These are phyloP conservation scores for Talaromyces funiculosus DNA, from an alignment of 2,329 filamentous ascomycete species.

Conservation along the genomic window DNA sequence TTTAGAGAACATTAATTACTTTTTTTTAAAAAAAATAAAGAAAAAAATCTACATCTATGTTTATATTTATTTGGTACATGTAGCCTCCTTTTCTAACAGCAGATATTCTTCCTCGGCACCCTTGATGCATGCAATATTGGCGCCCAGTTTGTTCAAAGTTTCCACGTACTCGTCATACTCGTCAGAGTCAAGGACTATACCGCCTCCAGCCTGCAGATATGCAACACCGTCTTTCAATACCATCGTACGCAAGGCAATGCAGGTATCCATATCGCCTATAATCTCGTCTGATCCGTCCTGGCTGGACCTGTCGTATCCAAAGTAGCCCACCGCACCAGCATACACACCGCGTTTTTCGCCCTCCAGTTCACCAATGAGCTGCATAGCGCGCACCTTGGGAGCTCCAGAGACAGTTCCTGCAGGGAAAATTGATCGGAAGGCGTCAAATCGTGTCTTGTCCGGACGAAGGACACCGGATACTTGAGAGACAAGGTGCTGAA, in stretches of 20 bases:
- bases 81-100: conserved; percentile 32
- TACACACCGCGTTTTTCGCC: conserved; percentile 91
- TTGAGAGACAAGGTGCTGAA: conserved; percentile 94
- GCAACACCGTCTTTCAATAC: conserved; percentile 84
- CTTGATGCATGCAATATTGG: conserved; percentile 83
- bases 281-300: conserved; percentile 53
- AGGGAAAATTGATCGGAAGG: conserved; percentile 93
- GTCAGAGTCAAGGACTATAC: conserved; percentile 92
- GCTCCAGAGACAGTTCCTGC: conserved; percentile 93
- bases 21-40: too few species aligned
- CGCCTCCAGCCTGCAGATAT: conserved; percentile 80
- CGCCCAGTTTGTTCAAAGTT: conserved; percentile 92
- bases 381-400: conserved; percentile 94
- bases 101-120: conserved; percentile 68
- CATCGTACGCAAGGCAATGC: conserved; percentile 83
- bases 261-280: conserved; percentile 89
- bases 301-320: conserved; percentile 74
- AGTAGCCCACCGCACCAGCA: conserved; percentile 93
- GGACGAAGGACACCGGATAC: conserved; percentile 83
- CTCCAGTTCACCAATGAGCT: conserved; percentile 91
- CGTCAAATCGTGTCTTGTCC: conserved; percentile 86
- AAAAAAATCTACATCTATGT: neutral
- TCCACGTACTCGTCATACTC: conserved; percentile 88
- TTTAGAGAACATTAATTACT: neutral
- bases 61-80: neutral